A percentile compares a stretch with the other conserved stretches of the same genome.
Conservation (phyloP, 768 basidiomycete genomes). For the Podaxis sp. region DNA sequence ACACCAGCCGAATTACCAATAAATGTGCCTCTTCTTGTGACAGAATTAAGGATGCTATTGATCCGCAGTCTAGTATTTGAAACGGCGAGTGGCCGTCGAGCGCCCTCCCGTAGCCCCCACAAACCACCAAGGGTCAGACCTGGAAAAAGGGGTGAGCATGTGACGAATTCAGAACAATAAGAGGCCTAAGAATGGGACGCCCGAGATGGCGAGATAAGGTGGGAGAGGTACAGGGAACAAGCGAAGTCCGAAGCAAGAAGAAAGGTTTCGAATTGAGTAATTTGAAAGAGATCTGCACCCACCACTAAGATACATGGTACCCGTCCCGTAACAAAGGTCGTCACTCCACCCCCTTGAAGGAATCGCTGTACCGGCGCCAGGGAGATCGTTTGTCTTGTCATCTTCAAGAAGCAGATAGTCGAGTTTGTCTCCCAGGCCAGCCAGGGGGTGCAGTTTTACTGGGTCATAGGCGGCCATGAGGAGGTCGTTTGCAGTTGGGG, state of each 20-base stretch:
- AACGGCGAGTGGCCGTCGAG: constrained; percentile 82
- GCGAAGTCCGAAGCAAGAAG: constrained; percentile 51
- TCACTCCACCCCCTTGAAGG: constrained; percentile 98
- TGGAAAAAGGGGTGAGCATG: constrained; percentile 70
- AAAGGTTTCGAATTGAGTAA: constrained; percentile 51
- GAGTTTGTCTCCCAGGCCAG: constrained; percentile 87
- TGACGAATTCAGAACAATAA: constrained; percentile 83
- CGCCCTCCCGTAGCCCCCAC: constrained; percentile 96
- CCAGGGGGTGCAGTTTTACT: constrained; percentile 89
- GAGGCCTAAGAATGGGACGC: constrained; percentile 57
- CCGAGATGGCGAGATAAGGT: constrained; percentile 66
- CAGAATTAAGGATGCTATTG: constrained; percentile 95
- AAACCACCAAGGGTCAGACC: constrained; percentile 93
- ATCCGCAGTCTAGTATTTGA: constrained; percentile 87
- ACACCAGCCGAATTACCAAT: constrained; percentile 99
- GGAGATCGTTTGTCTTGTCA: constrained; percentile 89
- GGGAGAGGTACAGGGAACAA: constrained; percentile 54
- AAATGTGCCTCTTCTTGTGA: constrained; percentile 95
- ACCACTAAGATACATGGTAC: constrained; percentile 98
- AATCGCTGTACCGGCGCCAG: constrained; percentile 87
- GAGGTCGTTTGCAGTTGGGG: constrained; percentile 83
- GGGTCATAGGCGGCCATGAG: constrained; percentile 90
- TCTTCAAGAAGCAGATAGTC: constrained; percentile 97
- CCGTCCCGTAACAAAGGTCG: constrained; percentile 98
- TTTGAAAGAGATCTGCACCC: constrained; percentile 64